phyloP scores from a whole-genome alignment of 306 rosid genomes.

The Canavalia ensiformis region DNA sequence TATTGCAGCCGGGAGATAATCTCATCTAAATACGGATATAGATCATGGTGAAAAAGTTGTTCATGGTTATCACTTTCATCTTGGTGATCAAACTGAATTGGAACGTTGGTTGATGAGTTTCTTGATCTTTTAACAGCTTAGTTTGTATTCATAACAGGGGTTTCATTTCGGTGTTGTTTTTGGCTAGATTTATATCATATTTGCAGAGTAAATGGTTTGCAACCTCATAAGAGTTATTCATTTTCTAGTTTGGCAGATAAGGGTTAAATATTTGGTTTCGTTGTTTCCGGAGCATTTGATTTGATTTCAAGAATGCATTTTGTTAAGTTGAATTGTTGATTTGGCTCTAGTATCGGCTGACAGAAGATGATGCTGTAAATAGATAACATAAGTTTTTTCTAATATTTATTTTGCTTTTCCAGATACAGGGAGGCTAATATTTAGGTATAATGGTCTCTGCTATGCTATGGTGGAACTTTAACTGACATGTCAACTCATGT shows the following conservation, averaged over 20 bases:
- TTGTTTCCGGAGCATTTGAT: background rate
- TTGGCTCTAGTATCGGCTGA: slow-evolving; percentile 25
- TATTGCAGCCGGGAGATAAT: slow-evolving; percentile 8
- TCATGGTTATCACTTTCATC: background rate
- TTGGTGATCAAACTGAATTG: slow-evolving; percentile 7
- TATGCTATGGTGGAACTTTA: slow-evolving; percentile 21
- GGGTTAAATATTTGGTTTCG: background rate
- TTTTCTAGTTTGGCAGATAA: slow-evolving; percentile 18
- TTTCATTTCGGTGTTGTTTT: slow-evolving; percentile 6
- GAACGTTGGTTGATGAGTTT: slow-evolving; percentile 5
- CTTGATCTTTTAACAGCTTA: background rate
- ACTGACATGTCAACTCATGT: slow-evolving; percentile 30
- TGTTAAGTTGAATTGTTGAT: background rate
- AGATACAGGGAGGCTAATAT: background rate
- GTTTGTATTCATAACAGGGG: slow-evolving; percentile 25
- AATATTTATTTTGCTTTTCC: slow-evolving; percentile 1
- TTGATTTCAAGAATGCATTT: slow-evolving; percentile 14
- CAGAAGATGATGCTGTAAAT: slow-evolving; percentile 6
- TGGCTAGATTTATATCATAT: slow-evolving; percentile 28
- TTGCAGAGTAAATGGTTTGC: slow-evolving; percentile 25
- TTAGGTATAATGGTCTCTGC: slow-evolving; percentile 6
- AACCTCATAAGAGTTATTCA: background rate
- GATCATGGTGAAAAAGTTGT: slow-evolving; percentile 9
- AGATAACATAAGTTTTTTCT: background rate
- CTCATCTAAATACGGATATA: slow-evolving; percentile 20